Percentiles rank a stretch among this genome's conserved stretches.
These are phyloP conservation scores for Zancudomyces culisetae DNA, from an alignment of 371 early-diverging fungal species.

Conservation along the genomic window DNA sequence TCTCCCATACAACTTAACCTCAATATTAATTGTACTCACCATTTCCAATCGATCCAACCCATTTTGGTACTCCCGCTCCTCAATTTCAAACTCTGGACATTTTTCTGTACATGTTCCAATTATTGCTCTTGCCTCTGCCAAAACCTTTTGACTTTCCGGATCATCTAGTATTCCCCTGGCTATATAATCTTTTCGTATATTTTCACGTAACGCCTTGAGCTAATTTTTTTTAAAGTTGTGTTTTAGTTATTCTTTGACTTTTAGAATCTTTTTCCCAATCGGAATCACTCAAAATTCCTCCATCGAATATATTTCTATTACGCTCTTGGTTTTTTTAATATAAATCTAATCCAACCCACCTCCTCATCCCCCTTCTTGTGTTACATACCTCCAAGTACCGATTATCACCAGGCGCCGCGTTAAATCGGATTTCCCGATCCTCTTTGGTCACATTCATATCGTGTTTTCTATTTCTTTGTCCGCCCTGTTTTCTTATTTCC, in stretches of 20 bases:
- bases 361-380: not conserved
- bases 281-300: too few species aligned
- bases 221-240: not conserved
- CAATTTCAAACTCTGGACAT: slow-evolving; percentile 81
- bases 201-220: slow-evolving; percentile 13
- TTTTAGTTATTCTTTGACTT: too few species aligned
- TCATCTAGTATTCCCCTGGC: slow-evolving; percentile 7
- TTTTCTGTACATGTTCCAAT: slow-evolving; percentile 64
- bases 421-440: not conserved
- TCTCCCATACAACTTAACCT: too few species aligned
- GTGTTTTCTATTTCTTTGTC: not conserved
- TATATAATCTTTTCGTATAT: slow-evolving; percentile 12
- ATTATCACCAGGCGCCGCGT: not conserved
- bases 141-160: not conserved
- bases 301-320: too few species aligned
- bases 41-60: slow-evolving; percentile 51
- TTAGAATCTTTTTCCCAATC: too few species aligned
- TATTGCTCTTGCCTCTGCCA: slow-evolving; percentile 23
- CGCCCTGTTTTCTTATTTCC: not conserved
- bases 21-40: slow-evolving; percentile 3
- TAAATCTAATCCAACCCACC: not conserved
- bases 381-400: not conserved
- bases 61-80: slow-evolving; percentile 63
- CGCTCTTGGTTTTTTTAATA: not conserved
- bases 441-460: not conserved